Percentiles rank a stretch among this genome's conserved stretches.
phyloP scores from a whole-genome alignment of 331 rosid species.

The Spiraea crenata region DNA sequence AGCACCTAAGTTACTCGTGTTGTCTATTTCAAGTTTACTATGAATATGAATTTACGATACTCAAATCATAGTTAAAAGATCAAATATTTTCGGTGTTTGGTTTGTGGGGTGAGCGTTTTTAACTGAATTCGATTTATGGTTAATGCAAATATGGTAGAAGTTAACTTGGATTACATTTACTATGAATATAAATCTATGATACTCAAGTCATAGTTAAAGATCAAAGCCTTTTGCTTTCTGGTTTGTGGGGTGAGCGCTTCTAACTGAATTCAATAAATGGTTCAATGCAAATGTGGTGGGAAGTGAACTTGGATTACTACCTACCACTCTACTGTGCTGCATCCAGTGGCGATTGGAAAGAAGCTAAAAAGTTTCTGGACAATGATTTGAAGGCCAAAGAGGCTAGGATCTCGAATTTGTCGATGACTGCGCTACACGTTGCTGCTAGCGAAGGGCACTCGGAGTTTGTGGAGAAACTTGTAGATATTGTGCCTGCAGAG shows the following conservation, averaged over 20 bases:
- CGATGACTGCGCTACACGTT: slow-evolving; percentile 16
- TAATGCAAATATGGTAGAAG: not conserved
- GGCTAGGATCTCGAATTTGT: slow-evolving; percentile 1
- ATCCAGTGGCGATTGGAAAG: slow-evolving; percentile 13
- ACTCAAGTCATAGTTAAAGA: no score
- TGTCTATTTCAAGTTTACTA: no score
- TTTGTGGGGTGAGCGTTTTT: not conserved
- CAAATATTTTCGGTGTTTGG: no score
- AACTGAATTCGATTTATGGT: not conserved
- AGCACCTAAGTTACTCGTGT: not conserved
- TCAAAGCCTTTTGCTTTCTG: no score
- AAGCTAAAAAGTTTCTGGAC: slow-evolving; percentile 10
- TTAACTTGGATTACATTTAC: slow-evolving; percentile 11
- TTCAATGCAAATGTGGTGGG: not conserved
- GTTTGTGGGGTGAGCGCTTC: not conserved
- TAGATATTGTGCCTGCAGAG: slow-evolving; percentile 29
- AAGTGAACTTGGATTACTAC: slow-evolving; percentile 14
- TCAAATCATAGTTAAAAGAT: no score
- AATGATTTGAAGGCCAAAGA: not conserved
- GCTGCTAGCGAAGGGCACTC: slow-evolving; percentile 7
- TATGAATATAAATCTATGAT: no score
- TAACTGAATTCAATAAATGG: not conserved
- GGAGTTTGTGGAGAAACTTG: slow-evolving; percentile 18
- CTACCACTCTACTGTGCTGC: slow-evolving; percentile 17
- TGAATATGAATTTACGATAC: no score